Conservation (phyloP, 2,329 filamentous ascomycete species). For the Stachybotrys elegans region DNA sequence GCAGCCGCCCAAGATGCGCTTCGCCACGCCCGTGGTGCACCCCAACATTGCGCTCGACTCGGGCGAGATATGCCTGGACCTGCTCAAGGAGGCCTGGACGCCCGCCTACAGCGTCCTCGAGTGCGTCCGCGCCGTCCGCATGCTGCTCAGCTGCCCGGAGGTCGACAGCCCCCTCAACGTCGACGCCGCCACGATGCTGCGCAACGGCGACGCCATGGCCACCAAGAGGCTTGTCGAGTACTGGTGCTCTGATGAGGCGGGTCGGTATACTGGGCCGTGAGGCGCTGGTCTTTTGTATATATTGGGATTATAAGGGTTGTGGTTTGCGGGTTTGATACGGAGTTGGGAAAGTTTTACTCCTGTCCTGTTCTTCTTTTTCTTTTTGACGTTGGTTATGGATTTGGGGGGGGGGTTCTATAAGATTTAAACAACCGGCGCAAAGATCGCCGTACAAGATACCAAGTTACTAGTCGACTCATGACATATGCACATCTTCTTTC, state of each 20-base stretch:
- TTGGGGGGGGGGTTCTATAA: no score
- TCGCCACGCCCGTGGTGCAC: slow-evolving; percentile 81
- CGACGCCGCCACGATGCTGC: slow-evolving; percentile 67
- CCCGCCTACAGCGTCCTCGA: slow-evolving; percentile 78
- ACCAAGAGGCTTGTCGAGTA: slow-evolving; percentile 67
- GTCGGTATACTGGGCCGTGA: slow-evolving; percentile 31
- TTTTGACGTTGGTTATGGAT: no score
- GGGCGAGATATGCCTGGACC: slow-evolving; percentile 91
- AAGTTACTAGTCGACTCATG: no score
- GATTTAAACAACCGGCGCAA: no score
- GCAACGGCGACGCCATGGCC: slow-evolving; percentile 62
- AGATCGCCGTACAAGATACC: no score
- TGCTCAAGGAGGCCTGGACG: slow-evolving; percentile 76
- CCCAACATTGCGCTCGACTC: slow-evolving; percentile 67
- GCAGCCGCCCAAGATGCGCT: slow-evolving; percentile 69
- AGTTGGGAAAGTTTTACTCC: no score
- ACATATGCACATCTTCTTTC: no score
- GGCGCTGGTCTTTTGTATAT: no score
- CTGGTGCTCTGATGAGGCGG: slow-evolving; percentile 47
- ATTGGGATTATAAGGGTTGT: no score
- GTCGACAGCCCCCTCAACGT: slow-evolving; percentile 74
- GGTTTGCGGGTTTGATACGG: no score
- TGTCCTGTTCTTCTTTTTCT: no score
- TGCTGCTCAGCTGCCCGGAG: slow-evolving; percentile 60
- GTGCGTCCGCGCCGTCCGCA: slow-evolving; percentile 66